Evolutionary conservation across 2,329 filamentous ascomycete genomes (phyloP), one percentile per base, ranked within the genome.

Genomic region (Whalleya microplaca): DNA sequence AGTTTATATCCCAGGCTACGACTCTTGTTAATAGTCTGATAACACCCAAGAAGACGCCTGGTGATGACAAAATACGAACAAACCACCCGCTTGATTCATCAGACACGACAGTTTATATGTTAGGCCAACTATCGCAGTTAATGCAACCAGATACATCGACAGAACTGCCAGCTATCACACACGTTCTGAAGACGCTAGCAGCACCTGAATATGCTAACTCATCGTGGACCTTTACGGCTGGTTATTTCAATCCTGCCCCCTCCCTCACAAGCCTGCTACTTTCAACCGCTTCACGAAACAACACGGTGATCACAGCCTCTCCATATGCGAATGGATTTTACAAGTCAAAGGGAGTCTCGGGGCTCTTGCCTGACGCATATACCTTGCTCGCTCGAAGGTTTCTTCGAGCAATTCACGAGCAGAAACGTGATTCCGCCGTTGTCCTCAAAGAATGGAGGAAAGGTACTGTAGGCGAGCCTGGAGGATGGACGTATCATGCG

Each of bases 251-350:
- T 77, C 96, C 96, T 53, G 92, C 92, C 6, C 89, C 92, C 0
- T 86, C 88, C 3, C 84, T 98, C 19, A 93, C 91, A 2, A 84
- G 87, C 41, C 83, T 96, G 0, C 80, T 99, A 0, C 85, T 99
- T 29, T 80, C 82, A 6, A 92, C 91, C 0, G 83, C 86, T 1
- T 89, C 88, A 0, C 74, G 76, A 1, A 81, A 80, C 42, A 95
- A 92, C 58, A 93, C 89, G 0, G 90, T 99, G 20, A 88, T 99
- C 52, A 97, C 95, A 0, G 95, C 95, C 1, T 92, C 92, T 0
- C 95, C 94, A 0, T 88, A 91, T 74, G 95, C 95, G 0, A 99
- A 99, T 73, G 95, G 95, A 6, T 99, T 99, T 74, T 99, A 92
- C 76, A 85, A 88, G 50, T 96, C 91, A 5, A 86, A 87, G 29